Conservation (phyloP, 2,329 filamentous ascomycete species). For the Samsoniella hepiali region DNA sequence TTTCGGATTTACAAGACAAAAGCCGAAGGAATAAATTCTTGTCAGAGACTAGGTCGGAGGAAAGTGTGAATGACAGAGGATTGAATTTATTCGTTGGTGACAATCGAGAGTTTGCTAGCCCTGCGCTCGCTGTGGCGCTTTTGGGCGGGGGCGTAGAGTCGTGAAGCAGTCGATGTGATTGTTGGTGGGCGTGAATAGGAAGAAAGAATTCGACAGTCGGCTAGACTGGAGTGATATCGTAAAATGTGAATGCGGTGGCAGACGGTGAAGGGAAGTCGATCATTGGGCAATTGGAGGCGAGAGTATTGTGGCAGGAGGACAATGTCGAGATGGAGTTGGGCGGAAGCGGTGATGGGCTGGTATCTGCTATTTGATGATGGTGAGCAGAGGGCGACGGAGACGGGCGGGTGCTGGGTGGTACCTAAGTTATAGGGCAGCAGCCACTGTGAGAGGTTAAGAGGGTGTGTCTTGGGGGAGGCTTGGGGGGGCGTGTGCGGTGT, state of each 20-base stretch:
- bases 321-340: not conserved
- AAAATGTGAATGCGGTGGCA: not conserved
- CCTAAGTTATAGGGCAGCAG: slow-evolving; percentile 1
- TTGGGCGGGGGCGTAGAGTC: slow-evolving; percentile 7
- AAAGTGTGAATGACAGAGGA: not conserved
- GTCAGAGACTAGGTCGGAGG: not conserved
- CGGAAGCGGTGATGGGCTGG: not conserved
- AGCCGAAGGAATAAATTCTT: not conserved
- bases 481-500: not conserved
- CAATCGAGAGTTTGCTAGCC: not conserved
- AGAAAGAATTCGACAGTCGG: not conserved
- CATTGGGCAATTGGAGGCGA: not conserved
- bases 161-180: not conserved
- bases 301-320: not conserved
- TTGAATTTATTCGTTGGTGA: not conserved
- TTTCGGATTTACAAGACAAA: not conserved
- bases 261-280: not conserved
- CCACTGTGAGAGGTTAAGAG: not conserved
- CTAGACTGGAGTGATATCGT: slow-evolving; percentile 14
- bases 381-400: not conserved
- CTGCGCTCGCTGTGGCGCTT: slow-evolving; percentile 16
- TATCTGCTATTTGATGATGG: not conserved
- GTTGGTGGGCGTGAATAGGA: not conserved
- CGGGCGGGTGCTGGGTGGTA: not conserved
- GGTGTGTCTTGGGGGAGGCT: not conserved